A percentile compares a stretch with the other conserved stretches of the same genome.
Conservation (phyloP, 768 basidiomycete species). For the Epithele typhae region DNA sequence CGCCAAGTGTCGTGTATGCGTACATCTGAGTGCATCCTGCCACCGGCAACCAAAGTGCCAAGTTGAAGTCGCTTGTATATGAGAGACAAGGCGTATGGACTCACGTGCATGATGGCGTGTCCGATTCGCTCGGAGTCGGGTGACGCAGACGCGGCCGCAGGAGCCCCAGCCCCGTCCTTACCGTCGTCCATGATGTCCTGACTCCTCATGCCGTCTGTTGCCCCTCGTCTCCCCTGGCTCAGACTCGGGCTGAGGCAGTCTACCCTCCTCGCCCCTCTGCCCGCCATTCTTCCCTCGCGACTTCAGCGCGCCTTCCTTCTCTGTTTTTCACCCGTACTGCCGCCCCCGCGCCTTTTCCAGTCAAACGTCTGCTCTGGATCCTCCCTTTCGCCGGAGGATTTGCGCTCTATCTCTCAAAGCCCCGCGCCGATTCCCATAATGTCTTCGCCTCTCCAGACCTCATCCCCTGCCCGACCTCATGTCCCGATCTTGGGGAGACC, state of each 20-base stretch:
- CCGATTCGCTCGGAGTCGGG: no score
- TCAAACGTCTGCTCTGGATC: conserved; percentile 43
- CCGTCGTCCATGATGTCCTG: conserved; percentile 12
- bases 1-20: no score
- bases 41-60: no score
- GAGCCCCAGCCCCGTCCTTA: not conserved
- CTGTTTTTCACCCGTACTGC: conserved; percentile 33
- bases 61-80: no score
- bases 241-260: conserved; percentile 25
- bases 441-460: conserved; percentile 48
- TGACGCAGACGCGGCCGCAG: no score
- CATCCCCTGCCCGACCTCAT: conserved; percentile 37
- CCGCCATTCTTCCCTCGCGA: conserved; percentile 26
- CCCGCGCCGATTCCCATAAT: conserved; percentile 31
- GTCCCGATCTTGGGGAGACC: conserved; percentile 18
- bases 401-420: conserved; percentile 43
- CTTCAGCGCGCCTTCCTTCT: conserved; percentile 17
- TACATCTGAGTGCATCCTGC: no score
- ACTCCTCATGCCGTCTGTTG: conserved; percentile 21
- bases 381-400: conserved; percentile 55
- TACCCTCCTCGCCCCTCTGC: conserved; percentile 8
- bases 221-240: conserved; percentile 23
- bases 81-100: no score
- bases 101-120: no score
- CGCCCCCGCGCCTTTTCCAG: conserved; percentile 23